phyloP scores from a whole-genome alignment of 2,329 filamentous ascomycete species.

The Ramularia collo-cygni region DNA sequence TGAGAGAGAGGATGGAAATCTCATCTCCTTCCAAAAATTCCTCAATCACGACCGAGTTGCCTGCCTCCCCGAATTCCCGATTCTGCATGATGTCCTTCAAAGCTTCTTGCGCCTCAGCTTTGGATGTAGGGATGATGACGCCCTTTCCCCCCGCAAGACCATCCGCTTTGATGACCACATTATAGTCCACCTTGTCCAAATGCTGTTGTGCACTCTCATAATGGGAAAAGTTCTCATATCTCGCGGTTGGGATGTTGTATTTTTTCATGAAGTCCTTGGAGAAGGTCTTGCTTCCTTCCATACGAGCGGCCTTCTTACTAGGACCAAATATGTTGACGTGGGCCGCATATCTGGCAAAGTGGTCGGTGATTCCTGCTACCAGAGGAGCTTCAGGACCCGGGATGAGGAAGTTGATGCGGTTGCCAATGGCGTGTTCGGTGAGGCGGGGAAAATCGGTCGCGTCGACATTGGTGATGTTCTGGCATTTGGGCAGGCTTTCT shows the following conservation, averaged over 20 bases:
- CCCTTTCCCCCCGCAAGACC: conserved; percentile 93
- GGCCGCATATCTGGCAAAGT: conserved; percentile 54
- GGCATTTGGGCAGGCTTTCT: conserved; percentile 27
- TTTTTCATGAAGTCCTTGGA: conserved; percentile 97
- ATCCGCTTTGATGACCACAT: conserved; percentile 87
- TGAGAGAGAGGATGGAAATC: conserved; percentile 84
- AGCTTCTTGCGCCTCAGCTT: conserved; percentile 73
- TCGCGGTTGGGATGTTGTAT: conserved; percentile 82
- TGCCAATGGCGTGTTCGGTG: conserved; percentile 65
- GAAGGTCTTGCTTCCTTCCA: conserved; percentile 96
- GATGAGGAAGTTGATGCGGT: conserved; percentile 73
- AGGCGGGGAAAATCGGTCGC: conserved; percentile 72
- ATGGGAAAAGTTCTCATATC: conserved; percentile 71
- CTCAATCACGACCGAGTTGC: conserved; percentile 89
- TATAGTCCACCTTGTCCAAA: conserved; percentile 61
- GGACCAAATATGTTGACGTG: conserved; percentile 77
- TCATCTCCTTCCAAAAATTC: conserved; percentile 90
- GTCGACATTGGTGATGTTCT: conserved; percentile 62
- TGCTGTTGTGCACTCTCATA: conserved; percentile 48
- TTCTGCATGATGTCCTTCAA: conserved; percentile 87
- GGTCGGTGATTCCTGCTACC: conserved; percentile 79
- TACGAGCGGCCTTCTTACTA: conserved; percentile 70
- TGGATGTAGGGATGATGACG: conserved; percentile 77
- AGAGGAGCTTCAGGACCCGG: conserved; percentile 91
- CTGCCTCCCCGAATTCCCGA: conserved; percentile 77